phyloP scores from a whole-genome alignment of 225 moss, liverwort and hornwort genomes.

The Physcomitrium patens region DNA sequence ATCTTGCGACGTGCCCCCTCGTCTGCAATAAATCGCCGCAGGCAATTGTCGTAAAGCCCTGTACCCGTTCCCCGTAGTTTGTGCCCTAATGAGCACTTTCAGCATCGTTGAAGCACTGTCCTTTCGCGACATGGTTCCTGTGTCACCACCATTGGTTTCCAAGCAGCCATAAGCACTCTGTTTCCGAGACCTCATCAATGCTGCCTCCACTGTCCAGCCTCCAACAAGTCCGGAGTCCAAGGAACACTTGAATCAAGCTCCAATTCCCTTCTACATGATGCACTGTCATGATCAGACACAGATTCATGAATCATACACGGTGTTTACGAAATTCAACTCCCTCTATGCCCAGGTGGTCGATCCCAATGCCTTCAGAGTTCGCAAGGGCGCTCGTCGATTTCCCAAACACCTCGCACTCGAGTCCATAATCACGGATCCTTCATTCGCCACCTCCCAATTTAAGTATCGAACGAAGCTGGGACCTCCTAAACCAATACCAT shows the following conservation, averaged over 20 bases:
- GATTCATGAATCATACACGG: neutral
- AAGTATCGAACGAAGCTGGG: neutral
- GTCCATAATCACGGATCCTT: slow-evolving; percentile 1
- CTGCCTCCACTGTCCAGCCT: slow-evolving; percentile 3
- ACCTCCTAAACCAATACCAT: slow-evolving; percentile 1
- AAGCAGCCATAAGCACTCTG: slow-evolving; percentile 14
- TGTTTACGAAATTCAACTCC: slow-evolving; percentile 13
- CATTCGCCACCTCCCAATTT: neutral
- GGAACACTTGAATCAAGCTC: slow-evolving; percentile 12
- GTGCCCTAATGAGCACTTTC: slow-evolving; percentile 45
- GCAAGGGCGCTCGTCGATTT: slow-evolving; percentile 7
- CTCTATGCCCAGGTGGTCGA: neutral
- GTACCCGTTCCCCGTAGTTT: slow-evolving; percentile 58
- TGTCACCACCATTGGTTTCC: slow-evolving; percentile 7
- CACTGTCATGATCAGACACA: slow-evolving; percentile 17
- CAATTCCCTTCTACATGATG: neutral
- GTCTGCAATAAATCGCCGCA: slow-evolving; percentile 47
- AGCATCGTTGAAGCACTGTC: slow-evolving; percentile 28
- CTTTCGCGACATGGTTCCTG: slow-evolving; percentile 18
- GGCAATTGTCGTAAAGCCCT: slow-evolving; percentile 58
- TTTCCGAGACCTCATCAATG: slow-evolving; percentile 39
- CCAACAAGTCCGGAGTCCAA: slow-evolving; percentile 14
- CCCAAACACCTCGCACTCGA: neutral
- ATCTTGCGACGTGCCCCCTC: slow-evolving; percentile 39
- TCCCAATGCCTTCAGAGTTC: slow-evolving; percentile 7